These are phyloP conservation scores for Schwanniomyces vanrijiae DNA, from an alignment of 805 yeast genomes.

Conservation along the genomic window DNA sequence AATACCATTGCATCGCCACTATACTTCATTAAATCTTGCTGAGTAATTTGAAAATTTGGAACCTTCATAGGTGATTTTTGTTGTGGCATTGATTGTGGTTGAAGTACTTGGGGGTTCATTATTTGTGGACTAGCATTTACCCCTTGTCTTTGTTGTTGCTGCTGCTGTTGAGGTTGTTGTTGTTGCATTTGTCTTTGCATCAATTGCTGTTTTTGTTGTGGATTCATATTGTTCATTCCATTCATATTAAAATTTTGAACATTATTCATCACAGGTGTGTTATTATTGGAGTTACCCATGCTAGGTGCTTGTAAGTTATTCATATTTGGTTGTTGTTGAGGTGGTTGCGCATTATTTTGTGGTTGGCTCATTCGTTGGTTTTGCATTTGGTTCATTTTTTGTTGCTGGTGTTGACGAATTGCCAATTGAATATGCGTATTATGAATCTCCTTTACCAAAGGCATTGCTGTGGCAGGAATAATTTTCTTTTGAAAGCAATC, in stretches of 20 bases:
- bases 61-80: conserved; percentile 22
- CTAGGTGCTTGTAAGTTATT: not conserved
- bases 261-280: conserved; percentile 14
- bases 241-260: conserved; percentile 18
- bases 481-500: conserved; percentile 59
- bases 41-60: conserved; percentile 33
- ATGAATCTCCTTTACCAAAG: conserved; percentile 65
- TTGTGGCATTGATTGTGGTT: conserved; percentile 24
- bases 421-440: conserved; percentile 63
- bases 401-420: conserved; percentile 49
- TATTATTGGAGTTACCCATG: conserved; percentile 10
- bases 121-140: conserved; percentile 28
- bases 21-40: conserved; percentile 39
- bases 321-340: conserved; percentile 8
- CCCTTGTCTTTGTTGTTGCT: conserved; percentile 15
- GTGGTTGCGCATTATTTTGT: conserved; percentile 12
- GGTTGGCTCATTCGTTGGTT: conserved; percentile 12
- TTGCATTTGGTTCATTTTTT: conserved; percentile 27
- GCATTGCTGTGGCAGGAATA: conserved; percentile 58
- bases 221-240: conserved; percentile 23
- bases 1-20: conserved; percentile 41
- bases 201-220: conserved; percentile 40
- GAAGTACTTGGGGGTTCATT: conserved; percentile 28
- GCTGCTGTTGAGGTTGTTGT: conserved; percentile 20
- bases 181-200: conserved; percentile 38